Evolutionary conservation across 2,329 filamentous ascomycete species (phyloP), one percentile per base, ranked within the genome.

Genomic region (Exophiala sp.): DNA sequence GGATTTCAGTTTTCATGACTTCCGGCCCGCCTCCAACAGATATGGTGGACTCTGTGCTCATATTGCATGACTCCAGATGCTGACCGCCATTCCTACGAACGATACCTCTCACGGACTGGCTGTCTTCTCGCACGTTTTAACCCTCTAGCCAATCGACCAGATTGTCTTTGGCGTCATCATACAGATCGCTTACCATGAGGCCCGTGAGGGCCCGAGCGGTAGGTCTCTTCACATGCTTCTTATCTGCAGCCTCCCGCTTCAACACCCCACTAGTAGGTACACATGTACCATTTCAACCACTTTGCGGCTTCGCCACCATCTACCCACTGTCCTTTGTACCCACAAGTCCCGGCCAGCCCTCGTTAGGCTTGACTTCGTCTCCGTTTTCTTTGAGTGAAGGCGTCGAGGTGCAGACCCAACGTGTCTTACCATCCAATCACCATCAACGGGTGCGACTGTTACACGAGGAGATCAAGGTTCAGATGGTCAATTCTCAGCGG

Each of bases 41-140:
- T 8, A 29, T 29, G 24, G 24, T 29, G 24, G 24, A 29, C 24
- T 29, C 24, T 29, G 24, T 3, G 5, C 7, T 29, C 24, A 29
- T 29, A 29, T 29, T 29, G 24, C 24, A 29, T 29, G 24, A 29
- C 18, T 11, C 41, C 21, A 5, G 21, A 3, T 35, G 48, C 48
- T 58, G 55, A 58, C 55, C 55, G 55, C 52, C 43, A 47, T 36
- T 58, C 44, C 49, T 45, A 33, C 29, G 21, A 41, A 47, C 50
- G 47, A 35, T 34, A 29, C 32, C 35, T 33, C 50, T 29, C 24
- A 29, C 24, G 24, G 24, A 29, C 24, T 29, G 24, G 24, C 24
- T 29, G 24, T 29, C 24, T 21, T 5, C 45, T 40, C 50, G 45
- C 45, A 50, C 50, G 45, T 41, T 42, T 18, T 29, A 21, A 20